Conservation (phyloP, 345 rosid genomes). For the Geranium brycei region DNA sequence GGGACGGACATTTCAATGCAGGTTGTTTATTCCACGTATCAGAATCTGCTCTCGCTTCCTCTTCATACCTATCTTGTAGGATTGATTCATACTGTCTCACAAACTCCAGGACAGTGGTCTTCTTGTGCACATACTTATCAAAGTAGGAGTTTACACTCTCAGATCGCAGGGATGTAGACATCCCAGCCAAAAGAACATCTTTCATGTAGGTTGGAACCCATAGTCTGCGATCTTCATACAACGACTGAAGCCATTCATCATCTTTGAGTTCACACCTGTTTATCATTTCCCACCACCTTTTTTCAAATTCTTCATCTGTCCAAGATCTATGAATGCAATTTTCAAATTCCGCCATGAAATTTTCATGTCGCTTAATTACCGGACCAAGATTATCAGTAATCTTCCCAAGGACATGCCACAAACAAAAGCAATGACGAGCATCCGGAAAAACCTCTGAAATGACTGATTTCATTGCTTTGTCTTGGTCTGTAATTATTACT, state of each 20-base stretch:
- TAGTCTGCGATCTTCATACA: slow-evolving; percentile 36
- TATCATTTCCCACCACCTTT: slow-evolving; percentile 47
- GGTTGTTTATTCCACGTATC: slow-evolving; percentile 45
- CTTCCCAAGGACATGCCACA: slow-evolving; percentile 38
- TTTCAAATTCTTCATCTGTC: slow-evolving; percentile 36
- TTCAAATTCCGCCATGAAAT: slow-evolving; percentile 38
- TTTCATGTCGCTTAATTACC: slow-evolving; percentile 29
- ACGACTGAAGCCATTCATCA: slow-evolving; percentile 31
- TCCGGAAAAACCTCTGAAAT: slow-evolving; percentile 34
- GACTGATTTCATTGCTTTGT: slow-evolving; percentile 24
- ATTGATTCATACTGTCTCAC: slow-evolving; percentile 33
- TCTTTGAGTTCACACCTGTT: slow-evolving; percentile 36
- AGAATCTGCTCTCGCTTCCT: slow-evolving; percentile 43
- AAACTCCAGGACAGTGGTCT: slow-evolving; percentile 43
- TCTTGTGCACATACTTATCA: slow-evolving; percentile 47
- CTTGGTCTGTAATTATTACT: slow-evolving; percentile 35
- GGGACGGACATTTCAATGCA: slow-evolving; percentile 38
- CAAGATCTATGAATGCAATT: slow-evolving; percentile 49
- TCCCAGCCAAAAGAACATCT: slow-evolving; percentile 37
- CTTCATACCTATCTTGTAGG: slow-evolving; percentile 45
- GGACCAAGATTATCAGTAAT: slow-evolving; percentile 32
- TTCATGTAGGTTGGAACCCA: slow-evolving; percentile 45
- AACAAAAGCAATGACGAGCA: slow-evolving; percentile 30
- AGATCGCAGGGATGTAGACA: slow-evolving; percentile 34
- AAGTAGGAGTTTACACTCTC: slow-evolving; percentile 39